A percentile compares a stretch with the other conserved stretches of the same genome.
These are phyloP conservation scores for Biscutella laevigata DNA, from an alignment of 441 rosid species.

Conservation along the genomic window DNA sequence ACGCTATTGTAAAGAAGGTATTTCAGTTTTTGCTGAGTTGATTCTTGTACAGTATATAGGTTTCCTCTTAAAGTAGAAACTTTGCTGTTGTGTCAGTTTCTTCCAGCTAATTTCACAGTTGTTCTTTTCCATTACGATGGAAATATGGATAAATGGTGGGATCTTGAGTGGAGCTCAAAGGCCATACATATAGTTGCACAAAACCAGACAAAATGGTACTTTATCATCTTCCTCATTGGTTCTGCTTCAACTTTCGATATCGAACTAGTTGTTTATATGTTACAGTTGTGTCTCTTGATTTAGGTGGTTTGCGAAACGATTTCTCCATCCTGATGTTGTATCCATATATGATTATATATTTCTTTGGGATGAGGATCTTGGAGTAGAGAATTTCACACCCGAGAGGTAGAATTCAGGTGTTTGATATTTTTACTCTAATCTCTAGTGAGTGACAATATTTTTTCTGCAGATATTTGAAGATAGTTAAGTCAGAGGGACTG, in stretches of 20 bases:
- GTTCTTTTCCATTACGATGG: constrained; percentile 93
- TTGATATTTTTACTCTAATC: neutral
- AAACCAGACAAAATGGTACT: constrained; percentile 96
- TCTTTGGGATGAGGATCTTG: constrained; percentile 96
- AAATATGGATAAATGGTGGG: constrained; percentile 69
- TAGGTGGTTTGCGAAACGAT: constrained; percentile 99
- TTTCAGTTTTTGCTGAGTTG: neutral
- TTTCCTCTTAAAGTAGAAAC: constrained; percentile 26
- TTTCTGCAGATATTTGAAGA: constrained; percentile 52
- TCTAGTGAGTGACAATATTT: constrained; percentile 22
- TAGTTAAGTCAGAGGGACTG: constrained; percentile 70
- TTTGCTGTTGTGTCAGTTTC: constrained; percentile 75
- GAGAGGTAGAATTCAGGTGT: constrained; percentile 36
- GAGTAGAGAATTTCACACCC: constrained; percentile 70
- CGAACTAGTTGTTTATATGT: neutral
- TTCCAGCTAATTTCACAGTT: constrained; percentile 71
- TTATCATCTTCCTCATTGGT: neutral
- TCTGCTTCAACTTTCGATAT: neutral
- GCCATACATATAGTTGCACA: constrained; percentile 83
- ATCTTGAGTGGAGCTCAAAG: constrained; percentile 71
- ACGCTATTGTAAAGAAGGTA: constrained; percentile 73
- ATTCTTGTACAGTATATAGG: no score
- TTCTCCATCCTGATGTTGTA: constrained; percentile 85
- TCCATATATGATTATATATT: constrained; percentile 75
- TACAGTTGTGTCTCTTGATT: neutral